A percentile compares a stretch with the other conserved stretches of the same genome.
Evolutionary conservation across 192 early-diverging fungal species (phyloP).

Genomic region (Coemansia sp.): DNA sequence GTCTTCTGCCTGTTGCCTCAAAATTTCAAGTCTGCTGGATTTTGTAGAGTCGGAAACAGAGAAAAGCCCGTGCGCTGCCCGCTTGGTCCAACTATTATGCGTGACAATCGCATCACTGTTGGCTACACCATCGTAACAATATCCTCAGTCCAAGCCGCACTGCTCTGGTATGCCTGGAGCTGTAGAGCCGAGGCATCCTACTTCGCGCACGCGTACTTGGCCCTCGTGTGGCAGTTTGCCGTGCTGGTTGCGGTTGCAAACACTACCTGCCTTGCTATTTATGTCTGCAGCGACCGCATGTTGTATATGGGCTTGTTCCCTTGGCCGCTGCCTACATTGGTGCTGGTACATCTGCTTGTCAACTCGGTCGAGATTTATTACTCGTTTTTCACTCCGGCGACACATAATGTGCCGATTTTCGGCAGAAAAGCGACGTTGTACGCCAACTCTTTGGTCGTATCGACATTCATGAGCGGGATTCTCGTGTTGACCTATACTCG

Average conservation of each 20-base stretch:
- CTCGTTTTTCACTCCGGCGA: slow-evolving; percentile 25
- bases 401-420: slow-evolving; percentile 2
- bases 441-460: slow-evolving; percentile 4
- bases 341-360: background rate
- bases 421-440: slow-evolving; percentile 7
- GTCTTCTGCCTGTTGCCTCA: slow-evolving; percentile 1
- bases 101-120: slow-evolving; percentile 6
- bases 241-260: slow-evolving; percentile 1
- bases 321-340: background rate
- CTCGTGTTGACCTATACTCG: background rate
- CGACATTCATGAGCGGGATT: background rate
- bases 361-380: slow-evolving; percentile 14
- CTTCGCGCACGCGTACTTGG: background rate
- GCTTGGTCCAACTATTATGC: background rate
- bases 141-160: background rate
- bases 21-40: background rate
- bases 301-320: slow-evolving; percentile 19
- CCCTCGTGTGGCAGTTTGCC: slow-evolving; percentile 1
- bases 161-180: slow-evolving; percentile 6
- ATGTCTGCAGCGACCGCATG: slow-evolving; percentile 6
- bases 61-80: slow-evolving; percentile 2
- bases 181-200: background rate
- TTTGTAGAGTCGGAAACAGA: background rate
- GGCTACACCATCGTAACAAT: background rate
- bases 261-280: background rate